Conservation (phyloP, 2,329 filamentous ascomycete species). For the Diaporthe vexans region DNA sequence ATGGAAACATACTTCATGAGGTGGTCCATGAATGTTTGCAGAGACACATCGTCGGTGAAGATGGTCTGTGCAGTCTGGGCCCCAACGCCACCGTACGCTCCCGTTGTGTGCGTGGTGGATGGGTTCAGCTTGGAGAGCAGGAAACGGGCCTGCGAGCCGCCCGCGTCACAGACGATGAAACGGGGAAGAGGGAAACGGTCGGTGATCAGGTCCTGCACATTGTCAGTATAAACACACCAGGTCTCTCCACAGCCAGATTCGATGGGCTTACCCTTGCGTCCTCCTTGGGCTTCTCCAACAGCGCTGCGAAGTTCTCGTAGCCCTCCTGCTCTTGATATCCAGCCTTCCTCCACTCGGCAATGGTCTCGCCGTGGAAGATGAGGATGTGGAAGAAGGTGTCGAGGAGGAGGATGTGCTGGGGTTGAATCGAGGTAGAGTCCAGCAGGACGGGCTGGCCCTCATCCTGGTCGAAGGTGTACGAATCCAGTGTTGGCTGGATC, state of each 20-base stretch:
- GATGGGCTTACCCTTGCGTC: slow-evolving; percentile 83
- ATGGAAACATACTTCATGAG: slow-evolving; percentile 88
- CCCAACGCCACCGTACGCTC: slow-evolving; percentile 89
- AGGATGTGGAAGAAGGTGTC: slow-evolving; percentile 99
- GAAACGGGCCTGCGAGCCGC: slow-evolving; percentile 97
- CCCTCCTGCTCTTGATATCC: slow-evolving; percentile 98
- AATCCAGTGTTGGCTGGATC: slow-evolving; percentile 98
- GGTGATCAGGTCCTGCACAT: slow-evolving; percentile 86
- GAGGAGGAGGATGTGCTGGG: slow-evolving; percentile 91
- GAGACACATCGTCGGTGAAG: slow-evolving; percentile 97
- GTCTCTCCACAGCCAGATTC: not conserved
- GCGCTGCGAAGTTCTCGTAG: slow-evolving; percentile 92
- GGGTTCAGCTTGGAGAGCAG: slow-evolving; percentile 97
- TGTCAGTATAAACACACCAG: slow-evolving; percentile 40
- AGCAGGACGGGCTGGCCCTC: slow-evolving; percentile 93
- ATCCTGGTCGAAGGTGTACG: slow-evolving; percentile 96
- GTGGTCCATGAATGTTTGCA: slow-evolving; percentile 99
- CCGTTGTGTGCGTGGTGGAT: slow-evolving; percentile 94
- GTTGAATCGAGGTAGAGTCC: slow-evolving; percentile 96
- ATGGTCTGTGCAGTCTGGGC: slow-evolving; percentile 94
- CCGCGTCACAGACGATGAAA: slow-evolving; percentile 99
- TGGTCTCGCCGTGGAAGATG: slow-evolving; percentile 98
- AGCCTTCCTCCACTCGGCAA: slow-evolving; percentile 97
- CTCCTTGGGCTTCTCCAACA: slow-evolving; percentile 95
- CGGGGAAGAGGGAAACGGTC: slow-evolving; percentile 98